Evolutionary conservation across 2,329 filamentous ascomycete species (phyloP), one percentile per base, ranked within the genome.

Genomic region (Microcyclosporella mali): DNA sequence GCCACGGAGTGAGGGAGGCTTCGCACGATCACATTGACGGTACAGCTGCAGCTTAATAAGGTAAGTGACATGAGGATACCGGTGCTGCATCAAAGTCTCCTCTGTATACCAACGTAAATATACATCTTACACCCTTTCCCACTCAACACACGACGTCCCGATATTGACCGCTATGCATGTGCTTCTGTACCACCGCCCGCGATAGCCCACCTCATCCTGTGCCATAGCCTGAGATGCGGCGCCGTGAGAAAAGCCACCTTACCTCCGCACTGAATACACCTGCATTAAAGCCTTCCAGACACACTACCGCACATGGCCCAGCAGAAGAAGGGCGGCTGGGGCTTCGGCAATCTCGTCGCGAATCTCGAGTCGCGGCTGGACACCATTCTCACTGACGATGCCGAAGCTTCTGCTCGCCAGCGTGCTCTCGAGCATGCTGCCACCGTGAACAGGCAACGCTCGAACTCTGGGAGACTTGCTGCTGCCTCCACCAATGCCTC

Each of bases 341-440:
- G 67, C 42, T 75, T 95, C 47, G 85, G 88, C 52, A 87, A 90
- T 66, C 89, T 90, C 51, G 88, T 97, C 47, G 88, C 89, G 41
- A 89, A 89, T 47, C 85, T 98, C 45, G 92, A 98, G 69, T 94
- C 89, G 46, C 82, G 86, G 33, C 77, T 98, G 46, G 92, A 98
- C 65, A 89, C 79, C 37, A 94, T 98, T 45, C 76, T 98, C 47
- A 81, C 88, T 41, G 89, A 95, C 53, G 81, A 86, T 42, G 80
- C 83, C 33, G 77, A 78, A 36, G 70, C 67, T 25, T 38, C 67
- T 63, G 47, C 62, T 62, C 42, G 68, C 66, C 45, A 54, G 64
- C 25, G 59, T 64, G 21, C 64, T 70, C 30, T 54, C 64, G 33
- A 56, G 63, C 14, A 58, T 28, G 40, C 47, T 7, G 38, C 45